Evolutionary conservation across 2,329 filamentous ascomycete genomes (phyloP), one percentile per base, ranked within the genome.

Genomic region (Paracamarosporium sp.): DNA sequence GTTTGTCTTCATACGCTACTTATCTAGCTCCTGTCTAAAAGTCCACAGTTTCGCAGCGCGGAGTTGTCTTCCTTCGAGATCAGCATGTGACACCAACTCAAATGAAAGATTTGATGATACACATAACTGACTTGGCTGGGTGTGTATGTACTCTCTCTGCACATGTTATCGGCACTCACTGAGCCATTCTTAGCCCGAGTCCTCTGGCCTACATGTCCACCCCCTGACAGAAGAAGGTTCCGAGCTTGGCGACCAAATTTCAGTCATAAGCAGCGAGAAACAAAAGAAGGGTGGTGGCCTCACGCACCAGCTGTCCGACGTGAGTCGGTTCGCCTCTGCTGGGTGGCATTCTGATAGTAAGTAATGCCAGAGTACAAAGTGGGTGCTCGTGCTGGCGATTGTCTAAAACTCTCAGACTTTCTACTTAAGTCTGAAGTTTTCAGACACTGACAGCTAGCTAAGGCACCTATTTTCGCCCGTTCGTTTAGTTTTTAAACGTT

Each of bases 41-140:
- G 1, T 13, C 30, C 20, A 13, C 50, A 89, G 88, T 91, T 62
- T 90, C 88, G 1, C 84, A 86, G 58, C 84, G 88, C 0, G 88
- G 88, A 9, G 88, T 91, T 3, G 87, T 90, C 30, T 90, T 90
- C 78, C 89, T 91, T 76, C 84, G 88, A 20, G 82, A 84, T 28
- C 88, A 91, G 62, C 77, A 66, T 57, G 68, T 71, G 8, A 86
- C 65, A 79, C 82, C 67, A 74, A 90, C 35, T 83, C 81, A 61
- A 83, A 89, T 67, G 85, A 91, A 91, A 76, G 78, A 87, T 53
- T 80, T 91, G 0, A 85, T 85, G 31, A 79, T 86, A 12, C 80
- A 82, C 1, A 79, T 90, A 1, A 88, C 88, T 8, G 77, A 85
- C 64, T 78, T 89, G 9, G 80, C 83, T 1, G 86, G 86, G 40